Percentiles rank a stretch among this genome's conserved stretches.
Evolutionary conservation across 1,284 basidiomycete species (phyloP).

Genomic region (Ceratobasidium sp.): DNA sequence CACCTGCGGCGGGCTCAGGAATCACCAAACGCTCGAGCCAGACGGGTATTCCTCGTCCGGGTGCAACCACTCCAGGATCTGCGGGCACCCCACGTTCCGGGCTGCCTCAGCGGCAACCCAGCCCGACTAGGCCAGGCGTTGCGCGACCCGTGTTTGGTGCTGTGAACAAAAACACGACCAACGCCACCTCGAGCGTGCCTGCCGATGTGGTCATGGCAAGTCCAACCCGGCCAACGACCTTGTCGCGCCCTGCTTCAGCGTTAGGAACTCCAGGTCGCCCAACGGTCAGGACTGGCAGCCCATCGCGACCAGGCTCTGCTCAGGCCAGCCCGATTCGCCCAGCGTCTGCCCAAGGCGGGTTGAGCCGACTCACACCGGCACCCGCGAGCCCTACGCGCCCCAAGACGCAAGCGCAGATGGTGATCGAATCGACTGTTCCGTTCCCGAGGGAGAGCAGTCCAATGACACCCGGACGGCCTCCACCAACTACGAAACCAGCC

Average conservation of each 20-base stretch:
- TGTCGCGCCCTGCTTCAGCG: not conserved
- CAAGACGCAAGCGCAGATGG: not conserved
- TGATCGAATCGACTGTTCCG: slow-evolving; percentile 17
- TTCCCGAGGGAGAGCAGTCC: slow-evolving; percentile 34
- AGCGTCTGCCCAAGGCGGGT: not conserved
- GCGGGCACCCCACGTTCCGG: not conserved
- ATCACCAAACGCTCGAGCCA: not conserved
- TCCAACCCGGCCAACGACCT: not conserved
- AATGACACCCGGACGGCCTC: slow-evolving; percentile 9
- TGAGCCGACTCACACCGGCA: not conserved
- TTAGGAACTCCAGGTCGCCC: not conserved
- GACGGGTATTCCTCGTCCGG: not conserved
- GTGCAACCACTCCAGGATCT: not conserved
- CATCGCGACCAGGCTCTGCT: no score
- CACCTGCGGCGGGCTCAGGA: not conserved
- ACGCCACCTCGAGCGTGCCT: not conserved
- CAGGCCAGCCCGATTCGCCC: not conserved
- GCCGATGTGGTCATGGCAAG: slow-evolving; percentile 23
- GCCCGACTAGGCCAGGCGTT: slow-evolving; percentile 3
- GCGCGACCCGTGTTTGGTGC: slow-evolving; percentile 20
- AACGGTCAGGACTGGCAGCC: no score
- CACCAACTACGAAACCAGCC: not conserved
- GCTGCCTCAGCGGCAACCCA: not conserved
- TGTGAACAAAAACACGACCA: not conserved
- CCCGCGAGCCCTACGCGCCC: not conserved